Conservation (phyloP, 2,329 filamentous ascomycete genomes). For the Thelonectria discophora region DNA sequence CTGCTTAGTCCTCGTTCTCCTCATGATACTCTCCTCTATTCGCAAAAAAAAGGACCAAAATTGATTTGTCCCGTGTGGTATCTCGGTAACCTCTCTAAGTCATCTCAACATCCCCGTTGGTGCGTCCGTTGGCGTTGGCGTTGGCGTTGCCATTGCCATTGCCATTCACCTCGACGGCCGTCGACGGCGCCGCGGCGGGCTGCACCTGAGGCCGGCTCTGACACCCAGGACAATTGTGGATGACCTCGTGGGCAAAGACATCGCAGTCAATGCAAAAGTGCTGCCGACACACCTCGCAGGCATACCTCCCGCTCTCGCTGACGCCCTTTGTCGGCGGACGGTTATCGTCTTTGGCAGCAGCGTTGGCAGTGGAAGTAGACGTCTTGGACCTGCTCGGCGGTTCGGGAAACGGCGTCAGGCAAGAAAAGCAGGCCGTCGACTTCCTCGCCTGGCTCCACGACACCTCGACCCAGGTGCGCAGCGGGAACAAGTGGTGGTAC, state of each 20-base stretch:
- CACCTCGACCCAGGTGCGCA: slow-evolving; percentile 91
- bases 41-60: not conserved
- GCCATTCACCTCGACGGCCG: slow-evolving; percentile 44
- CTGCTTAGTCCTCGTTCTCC: not conserved
- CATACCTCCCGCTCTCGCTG: slow-evolving; percentile 88
- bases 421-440: slow-evolving; percentile 79
- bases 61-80: too few species aligned
- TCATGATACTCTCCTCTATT: not conserved
- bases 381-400: slow-evolving; percentile 43
- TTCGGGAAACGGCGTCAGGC: slow-evolving; percentile 75
- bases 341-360: slow-evolving; percentile 31
- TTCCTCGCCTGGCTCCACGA: slow-evolving; percentile 76
- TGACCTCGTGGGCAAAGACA: slow-evolving; percentile 90
- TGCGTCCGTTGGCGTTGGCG: too few species aligned
- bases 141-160: too few species aligned
- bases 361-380: slow-evolving; percentile 13
- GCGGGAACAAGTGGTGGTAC: slow-evolving; percentile 90
- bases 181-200: slow-evolving; percentile 21
- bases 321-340: slow-evolving; percentile 65
- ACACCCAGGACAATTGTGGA: slow-evolving; percentile 96
- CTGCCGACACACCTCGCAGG: slow-evolving; percentile 83
- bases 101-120: slow-evolving; percentile 57
- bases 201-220: slow-evolving; percentile 57
- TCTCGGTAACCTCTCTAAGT: slow-evolving; percentile 20
- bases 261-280: slow-evolving; percentile 99